Percentiles rank a stretch among this genome's conserved stretches.
Evolutionary conservation across 306 rosid genomes (phyloP).

Genomic region (Malus sylvestris): DNA sequence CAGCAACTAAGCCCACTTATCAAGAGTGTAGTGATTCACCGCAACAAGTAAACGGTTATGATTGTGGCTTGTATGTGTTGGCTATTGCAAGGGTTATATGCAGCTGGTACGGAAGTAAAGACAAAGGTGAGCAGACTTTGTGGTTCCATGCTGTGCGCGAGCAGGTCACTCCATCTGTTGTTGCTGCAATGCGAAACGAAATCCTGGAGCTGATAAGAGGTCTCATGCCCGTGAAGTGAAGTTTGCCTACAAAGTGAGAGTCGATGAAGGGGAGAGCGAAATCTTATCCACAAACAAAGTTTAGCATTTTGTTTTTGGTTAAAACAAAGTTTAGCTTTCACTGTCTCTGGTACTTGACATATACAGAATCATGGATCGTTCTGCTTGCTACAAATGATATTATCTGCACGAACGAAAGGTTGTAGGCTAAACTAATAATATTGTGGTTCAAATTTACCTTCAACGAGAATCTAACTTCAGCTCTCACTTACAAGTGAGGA

Average conservation of each 20-base stretch:
- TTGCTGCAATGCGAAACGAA: slow-evolving; percentile 53
- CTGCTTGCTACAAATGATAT: neutral
- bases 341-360: too few relatives aligned
- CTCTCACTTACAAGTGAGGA: too few relatives aligned
- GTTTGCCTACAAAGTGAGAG: neutral
- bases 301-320: too few relatives aligned
- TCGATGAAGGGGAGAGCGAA: neutral
- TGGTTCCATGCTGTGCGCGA: slow-evolving; percentile 62
- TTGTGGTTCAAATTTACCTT: too few relatives aligned
- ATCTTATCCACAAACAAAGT: too few relatives aligned
- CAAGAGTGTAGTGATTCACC: slow-evolving; percentile 56
- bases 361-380: neutral
- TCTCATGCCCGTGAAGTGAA: slow-evolving; percentile 46
- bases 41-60: slow-evolving; percentile 62
- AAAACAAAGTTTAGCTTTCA: too few relatives aligned
- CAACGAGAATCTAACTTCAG: fast-evolving
- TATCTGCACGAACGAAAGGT: too few relatives aligned
- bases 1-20: slow-evolving; percentile 30
- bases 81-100: slow-evolving; percentile 65
- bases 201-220: slow-evolving; percentile 50
- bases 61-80: slow-evolving; percentile 76
- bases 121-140: slow-evolving; percentile 20
- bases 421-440: too few relatives aligned
- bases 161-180: slow-evolving; percentile 48
- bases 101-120: slow-evolving; percentile 39